Base-by-base conservation (phyloP, 2,329 filamentous ascomycete genomes). In the Ceratocystis papillata region DNA sequence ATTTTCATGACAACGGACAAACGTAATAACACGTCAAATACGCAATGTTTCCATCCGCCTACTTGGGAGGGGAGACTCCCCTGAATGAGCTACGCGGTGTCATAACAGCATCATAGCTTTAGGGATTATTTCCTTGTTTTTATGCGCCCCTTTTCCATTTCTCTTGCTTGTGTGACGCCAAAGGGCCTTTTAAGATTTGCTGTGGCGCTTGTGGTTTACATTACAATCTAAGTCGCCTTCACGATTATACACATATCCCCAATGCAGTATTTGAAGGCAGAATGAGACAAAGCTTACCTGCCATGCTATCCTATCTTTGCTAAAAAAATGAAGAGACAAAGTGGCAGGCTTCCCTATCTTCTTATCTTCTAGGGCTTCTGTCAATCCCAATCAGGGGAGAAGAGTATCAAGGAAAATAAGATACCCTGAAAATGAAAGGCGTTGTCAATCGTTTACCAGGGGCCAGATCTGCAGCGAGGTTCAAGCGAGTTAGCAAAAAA, bases 381-480 rank as follows among this genome's bases (percentile, higher is more conserved):
- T 50, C 48, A 50, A 50, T 25, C 48, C n/a, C 48, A 50, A n/a
- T 50, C 48, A 50, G 48, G 48, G 48, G 48, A 22, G 20, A 50
- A 25, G 48, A 20, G 20, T 25, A 50, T 3, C 10, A 50, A 50
- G 48, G 48, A 22, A 50, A 50, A 50, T 25, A 50, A 22, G 1
- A 7, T 8, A 22, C 48, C 48, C 6, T 4, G 48, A 22, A 50
- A 50, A 50, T 50, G 10, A 50, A 50, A 50, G 48, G 48, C n/a
- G 48, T 4, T 20, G 48, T 10, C n/a, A 50, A 50, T 50, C 53
- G n/a, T 28, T 12, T 30, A 0, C 15, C 28, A 57, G 28, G 53
- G 53, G 22, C 15, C 12, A 6, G 53, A 33, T 57, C 22, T 28
- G 25, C 53, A 57, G 28, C 28, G 53, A 57, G 25, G 53, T 57